These are phyloP conservation scores for Rostrohypoxylon terebratum DNA, from an alignment of 495 filamentous ascomycete species.

Conservation along the genomic window DNA sequence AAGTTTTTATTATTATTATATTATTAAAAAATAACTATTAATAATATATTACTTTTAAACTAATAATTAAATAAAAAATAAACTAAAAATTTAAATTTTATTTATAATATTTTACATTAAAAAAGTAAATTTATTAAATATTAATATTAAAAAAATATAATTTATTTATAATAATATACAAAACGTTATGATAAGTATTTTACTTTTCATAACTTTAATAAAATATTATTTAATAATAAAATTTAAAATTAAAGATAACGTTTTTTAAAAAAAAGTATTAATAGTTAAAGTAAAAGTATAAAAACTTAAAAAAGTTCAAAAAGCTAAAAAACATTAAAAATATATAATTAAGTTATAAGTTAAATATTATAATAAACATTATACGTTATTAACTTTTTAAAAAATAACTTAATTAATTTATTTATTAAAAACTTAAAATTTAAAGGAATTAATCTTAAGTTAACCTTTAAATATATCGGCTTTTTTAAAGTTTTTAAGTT, in stretches of 20 bases:
- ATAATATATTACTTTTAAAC: not conserved
- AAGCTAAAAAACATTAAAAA: not conserved
- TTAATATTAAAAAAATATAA: not conserved
- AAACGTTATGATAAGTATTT: not conserved
- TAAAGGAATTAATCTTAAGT: not conserved
- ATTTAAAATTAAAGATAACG: not conserved
- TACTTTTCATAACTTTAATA: not conserved
- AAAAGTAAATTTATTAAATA: not conserved
- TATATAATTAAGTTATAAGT: not conserved
- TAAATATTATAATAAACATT: not conserved
- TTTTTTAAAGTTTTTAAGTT: not conserved
- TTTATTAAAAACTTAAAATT: not conserved
- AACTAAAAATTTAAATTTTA: not conserved
- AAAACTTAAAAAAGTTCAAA: not conserved
- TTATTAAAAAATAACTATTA: not conserved
- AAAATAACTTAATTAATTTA: not conserved
- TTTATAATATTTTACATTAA: not conserved
- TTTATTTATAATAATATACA: not conserved
- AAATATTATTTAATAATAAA: not conserved
- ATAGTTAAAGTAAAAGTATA: not conserved
- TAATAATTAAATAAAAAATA: not conserved
- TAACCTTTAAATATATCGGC: not conserved
- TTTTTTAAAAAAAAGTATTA: not conserved
- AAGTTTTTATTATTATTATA: not conserved
- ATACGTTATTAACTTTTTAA: not conserved